Base-by-base conservation (phyloP, 306 rosid genomes). In the Cotoneaster glaucophyllus region DNA sequence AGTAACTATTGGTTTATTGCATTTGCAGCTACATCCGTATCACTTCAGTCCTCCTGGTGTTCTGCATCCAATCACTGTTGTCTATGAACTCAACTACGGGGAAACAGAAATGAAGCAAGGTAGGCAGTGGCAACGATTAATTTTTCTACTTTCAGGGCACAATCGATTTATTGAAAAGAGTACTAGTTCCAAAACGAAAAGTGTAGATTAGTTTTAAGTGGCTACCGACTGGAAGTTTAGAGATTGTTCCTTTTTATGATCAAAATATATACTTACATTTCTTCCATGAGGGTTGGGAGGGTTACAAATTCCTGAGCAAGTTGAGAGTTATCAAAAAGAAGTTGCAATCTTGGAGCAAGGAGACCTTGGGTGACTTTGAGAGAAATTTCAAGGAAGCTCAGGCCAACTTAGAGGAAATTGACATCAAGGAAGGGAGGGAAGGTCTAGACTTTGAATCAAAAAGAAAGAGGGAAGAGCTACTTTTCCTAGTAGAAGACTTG, bases 101-200 rank as follows among this genome's bases (percentile, higher is more conserved):
- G 98, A 95, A 88, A 87, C 97, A 81, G 98, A 95, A 86, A 78
- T 87, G 88, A 92, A 90, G 89, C 98, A 90, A 86, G 98, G 98
- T 92, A 86, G 67, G 81, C 76, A 77, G 64, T 25, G 15, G 22
- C 73, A 68, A 67, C 64, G 53, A 70, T 74, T 70, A 77, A 82
- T 19, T 56, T 44, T 56, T 26, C 39, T 19, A 26, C 65, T 26
- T 41, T 11, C 32, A 9, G 13, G 25, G 39, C 11, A 74, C n/a
- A 73, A 41, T 59, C 8, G 26, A 1, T 26, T 73, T 22, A 54
- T 13, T 56, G 32, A 56, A 32, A 24, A 24, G 37, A 2, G 37
- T 32, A 14, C 54, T 52, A 11, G 18, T 19, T 31, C 5, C 48
- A 26, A 10, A 29, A 18, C 1, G 1, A 34, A 31, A 71, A 11